Percentiles rank a stretch among this genome's conserved stretches.
These are phyloP conservation scores for Lactarius evosmus DNA, from an alignment of 768 basidiomycete species.

Conservation along the genomic window DNA sequence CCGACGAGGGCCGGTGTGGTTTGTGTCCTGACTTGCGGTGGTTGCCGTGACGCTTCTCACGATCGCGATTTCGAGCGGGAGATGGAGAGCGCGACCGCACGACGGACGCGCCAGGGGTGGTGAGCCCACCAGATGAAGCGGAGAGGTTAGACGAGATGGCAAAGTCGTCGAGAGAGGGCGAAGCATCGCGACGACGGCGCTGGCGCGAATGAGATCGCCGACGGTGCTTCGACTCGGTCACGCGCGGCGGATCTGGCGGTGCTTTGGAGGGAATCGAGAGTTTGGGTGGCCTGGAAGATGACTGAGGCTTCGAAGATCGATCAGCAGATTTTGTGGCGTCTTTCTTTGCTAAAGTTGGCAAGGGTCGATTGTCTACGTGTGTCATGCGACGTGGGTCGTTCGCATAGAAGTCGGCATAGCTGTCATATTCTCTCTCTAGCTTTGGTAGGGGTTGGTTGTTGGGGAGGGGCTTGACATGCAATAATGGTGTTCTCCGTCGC, in stretches of 20 bases:
- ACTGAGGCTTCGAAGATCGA: conserved; percentile 12
- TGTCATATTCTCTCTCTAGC: conserved; percentile 20
- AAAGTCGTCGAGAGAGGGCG: conserved; percentile 19
- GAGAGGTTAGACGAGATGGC: conserved; percentile 25
- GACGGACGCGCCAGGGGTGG: conserved; percentile 22
- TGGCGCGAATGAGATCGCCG: conserved; percentile 8
- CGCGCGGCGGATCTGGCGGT: conserved; percentile 9
- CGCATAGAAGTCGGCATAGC: conserved; percentile 23
- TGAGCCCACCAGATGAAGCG: conserved; percentile 23
- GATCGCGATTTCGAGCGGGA: conserved; percentile 2
- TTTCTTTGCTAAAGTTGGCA: conserved; percentile 21
- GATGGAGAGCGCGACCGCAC: conserved; percentile 18
- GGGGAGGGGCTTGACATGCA: conserved; percentile 20
- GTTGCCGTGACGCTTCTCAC: conserved; percentile 9
- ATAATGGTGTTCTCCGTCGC: conserved; percentile 14
- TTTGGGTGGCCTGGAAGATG: conserved; percentile 16
- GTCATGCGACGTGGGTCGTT: conserved; percentile 21
- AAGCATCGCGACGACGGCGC: conserved; percentile 7
- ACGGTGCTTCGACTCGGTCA: conserved; percentile 9
- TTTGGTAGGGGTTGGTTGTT: conserved; percentile 19
- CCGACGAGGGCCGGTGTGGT: conserved; percentile 17
- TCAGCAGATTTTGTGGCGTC: neutral
- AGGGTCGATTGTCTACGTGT: conserved; percentile 21
- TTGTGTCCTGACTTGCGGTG: conserved; percentile 15
- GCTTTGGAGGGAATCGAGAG: conserved; percentile 18